phyloP scores from a whole-genome alignment of 2,329 filamentous ascomycete genomes.

The Epichloe hybrida region DNA sequence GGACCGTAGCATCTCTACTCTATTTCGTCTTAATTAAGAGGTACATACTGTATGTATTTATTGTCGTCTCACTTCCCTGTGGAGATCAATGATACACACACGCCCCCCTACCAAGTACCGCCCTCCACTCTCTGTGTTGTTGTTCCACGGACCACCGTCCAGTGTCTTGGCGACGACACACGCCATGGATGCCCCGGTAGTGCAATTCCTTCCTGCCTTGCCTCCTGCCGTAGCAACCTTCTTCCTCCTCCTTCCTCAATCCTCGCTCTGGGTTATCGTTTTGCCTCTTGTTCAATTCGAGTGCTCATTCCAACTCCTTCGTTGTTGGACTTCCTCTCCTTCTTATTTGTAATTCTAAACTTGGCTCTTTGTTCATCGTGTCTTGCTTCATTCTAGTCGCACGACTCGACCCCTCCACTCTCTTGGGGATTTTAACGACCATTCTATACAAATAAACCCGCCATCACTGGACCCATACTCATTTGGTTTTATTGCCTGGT shows the following conservation, averaged over 20 bases:
- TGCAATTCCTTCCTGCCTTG: background rate
- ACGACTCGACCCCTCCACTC: conserved; percentile 7
- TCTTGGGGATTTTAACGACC: conserved; percentile 5
- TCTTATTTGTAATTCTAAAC: conserved; percentile 4
- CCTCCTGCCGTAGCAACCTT: background rate
- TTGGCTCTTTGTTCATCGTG: conserved; percentile 5
- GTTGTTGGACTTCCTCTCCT: conserved; percentile 21
- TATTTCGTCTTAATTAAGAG: no score
- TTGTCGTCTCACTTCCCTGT: no score
- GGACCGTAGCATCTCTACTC: no score
- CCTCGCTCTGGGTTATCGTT: conserved; percentile 4
- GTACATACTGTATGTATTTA: no score
- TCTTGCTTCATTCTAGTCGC: conserved; percentile 1
- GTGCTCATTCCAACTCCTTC: conserved; percentile 20
- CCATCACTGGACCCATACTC: background rate
- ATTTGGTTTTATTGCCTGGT: conserved; percentile 6
- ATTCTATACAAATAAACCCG: conserved; percentile 1
- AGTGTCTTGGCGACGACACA: background rate
- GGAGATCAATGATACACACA: no score
- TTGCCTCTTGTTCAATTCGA: conserved; percentile 12
- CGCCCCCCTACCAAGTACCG: no score
- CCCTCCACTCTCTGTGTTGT: no score
- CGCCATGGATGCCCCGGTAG: no score
- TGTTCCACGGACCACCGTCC: no score
- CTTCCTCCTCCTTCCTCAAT: background rate